These are phyloP conservation scores for Mycosphaerelloides madeirae DNA, from an alignment of 2,329 filamentous ascomycete genomes.

Conservation along the genomic window DNA sequence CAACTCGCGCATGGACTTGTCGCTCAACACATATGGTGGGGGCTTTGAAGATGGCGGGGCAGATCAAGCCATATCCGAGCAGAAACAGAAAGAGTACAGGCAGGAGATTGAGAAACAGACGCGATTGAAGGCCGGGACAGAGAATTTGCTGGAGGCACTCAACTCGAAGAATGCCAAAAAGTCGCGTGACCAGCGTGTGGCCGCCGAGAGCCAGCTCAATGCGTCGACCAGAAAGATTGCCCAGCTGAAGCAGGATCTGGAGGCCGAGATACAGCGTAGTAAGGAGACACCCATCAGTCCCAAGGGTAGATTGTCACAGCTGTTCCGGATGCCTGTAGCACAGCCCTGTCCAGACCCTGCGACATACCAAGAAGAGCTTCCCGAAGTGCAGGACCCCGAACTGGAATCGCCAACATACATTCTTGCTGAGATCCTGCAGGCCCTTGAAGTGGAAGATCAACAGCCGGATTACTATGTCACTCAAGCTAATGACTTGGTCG, in stretches of 20 bases:
- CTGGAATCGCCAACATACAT: slow-evolving; percentile 87
- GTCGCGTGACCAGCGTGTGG: slow-evolving; percentile 61
- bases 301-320: slow-evolving; percentile 50
- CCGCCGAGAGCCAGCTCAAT: slow-evolving; percentile 76
- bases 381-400: slow-evolving; percentile 60
- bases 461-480: slow-evolving; percentile 92
- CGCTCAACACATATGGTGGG: slow-evolving; percentile 52
- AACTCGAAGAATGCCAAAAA: slow-evolving; percentile 95
- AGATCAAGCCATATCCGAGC: slow-evolving; percentile 55
- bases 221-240: slow-evolving; percentile 72
- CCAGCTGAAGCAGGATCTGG: slow-evolving; percentile 55
- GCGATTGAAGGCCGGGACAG: slow-evolving; percentile 96
- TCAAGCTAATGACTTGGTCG: slow-evolving; percentile 86
- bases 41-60: slow-evolving; percentile 58
- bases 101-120: slow-evolving; percentile 90
- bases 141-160: slow-evolving; percentile 94
- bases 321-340: slow-evolving; percentile 54
- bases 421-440: slow-evolving; percentile 82
- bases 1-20: slow-evolving; percentile 58
- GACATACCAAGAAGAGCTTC: slow-evolving; percentile 36
- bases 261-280: slow-evolving; percentile 56
- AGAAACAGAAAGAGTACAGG: slow-evolving; percentile 68
- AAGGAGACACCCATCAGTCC: slow-evolving; percentile 45
- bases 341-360: slow-evolving; percentile 46
- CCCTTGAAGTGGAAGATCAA: slow-evolving; percentile 82